phyloP scores from a whole-genome alignment of 345 rosid genomes.

The Eucalyptus dawsonii region DNA sequence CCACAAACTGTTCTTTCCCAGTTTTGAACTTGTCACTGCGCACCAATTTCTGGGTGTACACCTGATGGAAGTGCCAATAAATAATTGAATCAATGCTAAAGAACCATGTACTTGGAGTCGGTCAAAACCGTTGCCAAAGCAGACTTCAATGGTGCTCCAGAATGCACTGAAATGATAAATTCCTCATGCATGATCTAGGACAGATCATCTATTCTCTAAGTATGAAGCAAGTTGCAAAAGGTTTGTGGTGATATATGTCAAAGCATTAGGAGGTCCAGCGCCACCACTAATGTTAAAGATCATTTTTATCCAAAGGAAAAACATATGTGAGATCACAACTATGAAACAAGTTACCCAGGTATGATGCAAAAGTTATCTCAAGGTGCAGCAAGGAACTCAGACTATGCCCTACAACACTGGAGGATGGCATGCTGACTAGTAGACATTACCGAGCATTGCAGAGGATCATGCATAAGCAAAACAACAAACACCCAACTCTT shows the following conservation, averaged over 20 bases:
- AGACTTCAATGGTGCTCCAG: neutral
- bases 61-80: constrained; percentile 24
- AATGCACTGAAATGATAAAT: neutral
- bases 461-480: neutral
- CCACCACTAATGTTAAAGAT: neutral
- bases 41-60: constrained; percentile 28
- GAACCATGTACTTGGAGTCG: neutral
- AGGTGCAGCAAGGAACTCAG: neutral
- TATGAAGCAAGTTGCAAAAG: neutral
- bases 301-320: neutral
- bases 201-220: neutral
- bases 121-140: neutral
- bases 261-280: neutral
- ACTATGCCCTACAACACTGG: neutral
- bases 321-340: neutral
- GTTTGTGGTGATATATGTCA: neutral
- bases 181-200: neutral
- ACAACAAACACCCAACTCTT: neutral
- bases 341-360: neutral
- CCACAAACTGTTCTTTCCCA: constrained; percentile 40
- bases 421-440: neutral
- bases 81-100: neutral
- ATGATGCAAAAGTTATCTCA: neutral
- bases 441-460: neutral
- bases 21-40: constrained; percentile 80